Conservation (phyloP, 441 rosid genomes). For the Hypseocharis bilobata region DNA sequence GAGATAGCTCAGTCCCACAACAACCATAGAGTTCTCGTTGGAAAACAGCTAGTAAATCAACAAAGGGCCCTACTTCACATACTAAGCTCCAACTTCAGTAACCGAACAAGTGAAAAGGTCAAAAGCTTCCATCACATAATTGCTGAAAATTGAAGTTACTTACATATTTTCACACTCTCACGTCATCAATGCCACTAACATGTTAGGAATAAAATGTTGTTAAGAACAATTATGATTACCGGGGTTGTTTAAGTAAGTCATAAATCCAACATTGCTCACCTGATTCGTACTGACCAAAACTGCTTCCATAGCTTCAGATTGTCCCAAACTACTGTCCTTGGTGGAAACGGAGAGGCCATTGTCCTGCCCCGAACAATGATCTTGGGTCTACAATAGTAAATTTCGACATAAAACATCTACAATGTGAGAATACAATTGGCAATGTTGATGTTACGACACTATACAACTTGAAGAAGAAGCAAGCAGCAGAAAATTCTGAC, state of each 20-base stretch:
- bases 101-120: too few species aligned
- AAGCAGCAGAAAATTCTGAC: too few species aligned
- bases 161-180: too few species aligned
- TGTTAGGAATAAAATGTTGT: too few species aligned
- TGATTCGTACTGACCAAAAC: slow-evolving; percentile 83
- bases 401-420: too few species aligned
- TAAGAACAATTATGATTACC: neutral
- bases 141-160: neutral
- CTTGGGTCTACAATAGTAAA: slow-evolving; percentile 43
- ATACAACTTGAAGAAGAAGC: neutral
- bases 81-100: too few species aligned
- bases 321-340: slow-evolving; percentile 40
- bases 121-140: neutral
- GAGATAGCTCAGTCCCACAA: too few species aligned
- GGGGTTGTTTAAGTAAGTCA: neutral
- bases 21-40: too few species aligned
- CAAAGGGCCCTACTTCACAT: too few species aligned
- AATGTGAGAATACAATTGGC: too few species aligned
- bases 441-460: too few species aligned
- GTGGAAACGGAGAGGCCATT: slow-evolving; percentile 47
- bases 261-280: slow-evolving; percentile 24
- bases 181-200: neutral
- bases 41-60: too few species aligned
- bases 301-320: slow-evolving; percentile 60
- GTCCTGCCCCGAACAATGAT: slow-evolving; percentile 43